Percentiles rank a stretch among this genome's conserved stretches.
phyloP scores from a whole-genome alignment of 164 flowering plant genomes.

The Stephania yunnanensis region DNA sequence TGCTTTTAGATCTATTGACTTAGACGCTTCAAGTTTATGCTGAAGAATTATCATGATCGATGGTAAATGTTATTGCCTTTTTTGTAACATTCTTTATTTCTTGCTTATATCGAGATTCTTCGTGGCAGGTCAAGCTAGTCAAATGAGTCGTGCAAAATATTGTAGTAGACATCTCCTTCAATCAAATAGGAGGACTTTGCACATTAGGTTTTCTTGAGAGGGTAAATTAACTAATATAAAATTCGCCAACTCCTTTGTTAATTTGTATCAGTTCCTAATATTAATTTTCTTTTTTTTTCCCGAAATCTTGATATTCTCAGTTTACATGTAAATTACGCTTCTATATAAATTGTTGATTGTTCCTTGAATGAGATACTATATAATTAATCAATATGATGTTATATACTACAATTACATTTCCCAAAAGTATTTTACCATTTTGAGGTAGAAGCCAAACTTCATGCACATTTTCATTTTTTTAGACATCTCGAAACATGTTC shows the following conservation, averaged over 20 bases:
- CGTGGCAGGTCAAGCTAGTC: constrained; percentile 65
- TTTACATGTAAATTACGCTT: neutral
- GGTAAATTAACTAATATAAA: constrained; percentile 24
- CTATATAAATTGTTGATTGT: neutral
- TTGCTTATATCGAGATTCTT: constrained; percentile 7
- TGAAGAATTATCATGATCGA: neutral
- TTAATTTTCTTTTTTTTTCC: neutral
- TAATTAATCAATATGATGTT: too few species aligned
- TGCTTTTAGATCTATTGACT: neutral
- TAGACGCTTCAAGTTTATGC: neutral
- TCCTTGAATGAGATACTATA: neutral
- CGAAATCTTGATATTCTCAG: neutral
- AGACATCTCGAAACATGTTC: too few species aligned
- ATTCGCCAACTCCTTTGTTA: neutral
- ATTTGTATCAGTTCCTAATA: neutral
- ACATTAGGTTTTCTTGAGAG: constrained; percentile 64
- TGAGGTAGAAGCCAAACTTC: too few species aligned
- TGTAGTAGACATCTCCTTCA: constrained; percentile 65
- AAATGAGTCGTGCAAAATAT: constrained; percentile 60
- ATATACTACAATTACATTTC: too few species aligned
- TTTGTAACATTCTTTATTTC: neutral
- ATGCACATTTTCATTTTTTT: too few species aligned
- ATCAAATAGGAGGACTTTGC: constrained; percentile 64
- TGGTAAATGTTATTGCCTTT: neutral
- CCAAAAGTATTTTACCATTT: too few species aligned